These are phyloP conservation scores for Actinomortierella wolfii DNA, from an alignment of 371 early-diverging fungal genomes.

Conservation along the genomic window DNA sequence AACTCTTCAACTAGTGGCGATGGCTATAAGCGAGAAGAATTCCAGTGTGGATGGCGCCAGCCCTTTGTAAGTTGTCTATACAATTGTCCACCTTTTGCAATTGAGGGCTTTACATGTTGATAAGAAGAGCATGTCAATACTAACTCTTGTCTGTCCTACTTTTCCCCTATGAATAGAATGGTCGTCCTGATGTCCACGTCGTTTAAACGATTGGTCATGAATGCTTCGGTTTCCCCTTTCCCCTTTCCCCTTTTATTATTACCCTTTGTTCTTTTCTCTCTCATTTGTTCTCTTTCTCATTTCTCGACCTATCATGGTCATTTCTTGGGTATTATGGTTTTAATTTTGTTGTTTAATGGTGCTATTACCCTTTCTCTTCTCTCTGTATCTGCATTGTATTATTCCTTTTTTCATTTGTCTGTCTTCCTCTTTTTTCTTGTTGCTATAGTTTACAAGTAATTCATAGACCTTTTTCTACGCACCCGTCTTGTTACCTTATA, in stretches of 20 bases:
- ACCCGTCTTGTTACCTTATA: no score
- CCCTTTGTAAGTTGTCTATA: slow-evolving; percentile 59
- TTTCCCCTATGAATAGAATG: slow-evolving; percentile 18
- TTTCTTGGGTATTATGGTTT: no score
- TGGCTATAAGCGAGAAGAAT: slow-evolving; percentile 61
- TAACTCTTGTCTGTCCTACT: background rate
- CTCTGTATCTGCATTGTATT: background rate
- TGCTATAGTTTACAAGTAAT: no score
- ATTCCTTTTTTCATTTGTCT: slow-evolving; percentile 1
- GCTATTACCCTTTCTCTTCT: no score
- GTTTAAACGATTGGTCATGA: slow-evolving; percentile 8
- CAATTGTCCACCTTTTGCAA: background rate
- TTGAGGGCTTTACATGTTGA: background rate
- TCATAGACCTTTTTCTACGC: no score
- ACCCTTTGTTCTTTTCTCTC: background rate
- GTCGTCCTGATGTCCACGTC: slow-evolving; percentile 32
- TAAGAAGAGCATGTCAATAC: no score
- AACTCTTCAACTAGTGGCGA: slow-evolving; percentile 65
- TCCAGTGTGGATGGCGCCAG: slow-evolving; percentile 71
- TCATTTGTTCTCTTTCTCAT: background rate
- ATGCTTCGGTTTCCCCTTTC: slow-evolving; percentile 1
- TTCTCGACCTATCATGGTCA: no score
- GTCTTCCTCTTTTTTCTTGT: background rate
- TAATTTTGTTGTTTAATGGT: no score
- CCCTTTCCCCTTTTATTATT: background rate